These are phyloP conservation scores for Boletellus emodensis DNA, from an alignment of 768 basidiomycete genomes.

Conservation along the genomic window DNA sequence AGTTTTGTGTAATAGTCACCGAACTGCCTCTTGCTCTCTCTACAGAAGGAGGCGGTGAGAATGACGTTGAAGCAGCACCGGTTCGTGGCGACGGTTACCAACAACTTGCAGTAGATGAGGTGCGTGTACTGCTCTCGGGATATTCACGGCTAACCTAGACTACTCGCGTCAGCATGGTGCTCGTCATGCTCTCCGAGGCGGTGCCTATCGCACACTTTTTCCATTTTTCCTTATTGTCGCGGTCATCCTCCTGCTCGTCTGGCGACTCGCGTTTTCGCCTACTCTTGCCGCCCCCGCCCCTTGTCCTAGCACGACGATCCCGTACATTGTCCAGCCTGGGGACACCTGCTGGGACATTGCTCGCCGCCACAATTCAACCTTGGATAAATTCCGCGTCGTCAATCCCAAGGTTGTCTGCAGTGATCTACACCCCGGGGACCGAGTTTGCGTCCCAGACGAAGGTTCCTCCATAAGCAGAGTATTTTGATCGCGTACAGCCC, in stretches of 20 bases:
- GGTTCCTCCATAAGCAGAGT: constrained; percentile 31
- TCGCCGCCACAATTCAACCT: constrained; percentile 41
- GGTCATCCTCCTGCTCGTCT: constrained; percentile 58
- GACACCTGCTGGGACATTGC: constrained; percentile 68
- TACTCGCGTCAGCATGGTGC: constrained; percentile 29
- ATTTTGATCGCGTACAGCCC: constrained; percentile 14
- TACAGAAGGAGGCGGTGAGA: constrained; percentile 30
- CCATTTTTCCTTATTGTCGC: constrained; percentile 71
- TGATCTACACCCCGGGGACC: constrained; percentile 55
- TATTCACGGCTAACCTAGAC: constrained; percentile 12
- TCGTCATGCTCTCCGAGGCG: constrained; percentile 33
- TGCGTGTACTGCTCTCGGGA: constrained; percentile 18
- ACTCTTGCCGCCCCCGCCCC: constrained; percentile 25
- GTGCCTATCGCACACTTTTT: constrained; percentile 57
- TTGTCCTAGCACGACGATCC: constrained; percentile 34
- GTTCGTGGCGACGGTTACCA: constrained; percentile 54
- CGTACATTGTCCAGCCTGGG: constrained; percentile 51
- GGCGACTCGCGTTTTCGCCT: constrained; percentile 50
- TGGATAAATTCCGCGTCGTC: constrained; percentile 49
- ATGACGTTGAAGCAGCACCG: constrained; percentile 55
- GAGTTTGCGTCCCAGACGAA: constrained; percentile 53
- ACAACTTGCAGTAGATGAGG: constrained; percentile 48
- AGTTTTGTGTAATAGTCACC: constrained; percentile 21
- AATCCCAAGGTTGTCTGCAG: constrained; percentile 55
- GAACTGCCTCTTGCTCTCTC: constrained; percentile 27